These are phyloP conservation scores for Zopfia rhizophila DNA, from an alignment of 2,329 filamentous ascomycete species.

Conservation along the genomic window DNA sequence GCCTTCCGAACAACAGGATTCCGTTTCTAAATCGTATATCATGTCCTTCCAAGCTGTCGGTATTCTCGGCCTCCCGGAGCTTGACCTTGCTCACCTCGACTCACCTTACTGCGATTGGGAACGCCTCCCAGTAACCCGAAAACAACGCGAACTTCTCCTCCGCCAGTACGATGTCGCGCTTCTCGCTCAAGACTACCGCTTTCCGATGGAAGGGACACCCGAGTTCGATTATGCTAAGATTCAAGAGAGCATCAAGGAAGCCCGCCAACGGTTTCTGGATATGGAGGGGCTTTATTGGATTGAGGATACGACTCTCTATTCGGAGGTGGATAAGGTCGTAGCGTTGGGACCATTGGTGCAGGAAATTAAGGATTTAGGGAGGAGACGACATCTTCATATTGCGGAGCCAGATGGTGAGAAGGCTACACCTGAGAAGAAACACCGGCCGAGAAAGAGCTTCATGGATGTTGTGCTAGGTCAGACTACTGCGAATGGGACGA, in stretches of 20 bases:
- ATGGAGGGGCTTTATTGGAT: constrained; percentile 54
- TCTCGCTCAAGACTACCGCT: constrained; percentile 51
- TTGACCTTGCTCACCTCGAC: constrained; percentile 47
- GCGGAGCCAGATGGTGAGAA: constrained; percentile 26
- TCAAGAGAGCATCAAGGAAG: constrained; percentile 48
- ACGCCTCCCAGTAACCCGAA: constrained; percentile 43
- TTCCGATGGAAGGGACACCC: constrained; percentile 50
- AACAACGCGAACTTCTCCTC: constrained; percentile 49
- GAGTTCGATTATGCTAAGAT: constrained; percentile 50
- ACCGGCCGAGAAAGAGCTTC: constrained; percentile 48
- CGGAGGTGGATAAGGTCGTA: constrained; percentile 43
- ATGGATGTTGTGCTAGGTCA: constrained; percentile 46
- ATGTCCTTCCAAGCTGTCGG: constrained; percentile 53
- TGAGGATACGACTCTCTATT: constrained; percentile 37
- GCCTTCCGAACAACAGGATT: constrained; percentile 24
- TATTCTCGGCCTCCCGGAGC: constrained; percentile 53
- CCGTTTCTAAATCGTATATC: constrained; percentile 43
- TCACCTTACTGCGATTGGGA: constrained; percentile 49
- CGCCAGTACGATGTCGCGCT: constrained; percentile 51
- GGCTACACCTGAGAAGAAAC: constrained; percentile 35
- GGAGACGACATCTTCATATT: constrained; percentile 38
- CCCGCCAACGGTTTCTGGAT: constrained; percentile 46
- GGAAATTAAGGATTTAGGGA: constrained; percentile 41
- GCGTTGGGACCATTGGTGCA: constrained; percentile 38
- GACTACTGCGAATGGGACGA: too few relatives aligned